phyloP scores from a whole-genome alignment of 2,329 filamentous ascomycete species.

The Fusarium denticulatum region DNA sequence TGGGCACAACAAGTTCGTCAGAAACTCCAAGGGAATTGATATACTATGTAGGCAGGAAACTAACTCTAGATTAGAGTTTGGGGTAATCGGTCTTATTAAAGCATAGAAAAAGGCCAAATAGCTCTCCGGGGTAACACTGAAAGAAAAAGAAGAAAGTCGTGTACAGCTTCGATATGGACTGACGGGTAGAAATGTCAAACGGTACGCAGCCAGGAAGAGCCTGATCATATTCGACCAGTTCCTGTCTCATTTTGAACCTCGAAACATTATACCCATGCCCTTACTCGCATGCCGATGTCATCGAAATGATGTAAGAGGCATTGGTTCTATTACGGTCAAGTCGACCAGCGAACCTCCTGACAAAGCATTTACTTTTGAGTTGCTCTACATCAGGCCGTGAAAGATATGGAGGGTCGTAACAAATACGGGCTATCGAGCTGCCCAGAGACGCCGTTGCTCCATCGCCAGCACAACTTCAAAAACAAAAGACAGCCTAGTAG shows the following conservation, averaged over 20 bases:
- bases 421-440: constrained; percentile 44
- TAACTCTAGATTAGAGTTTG: constrained; percentile 47
- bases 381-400: constrained; percentile 45
- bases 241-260: background rate
- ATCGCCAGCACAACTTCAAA: constrained; percentile 46
- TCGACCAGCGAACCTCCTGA: constrained; percentile 33
- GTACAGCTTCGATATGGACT: constrained; percentile 34
- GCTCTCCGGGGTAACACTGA: constrained; percentile 50
- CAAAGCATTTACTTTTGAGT: constrained; percentile 40
- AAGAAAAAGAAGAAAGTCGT: constrained; percentile 50
- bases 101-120: constrained; percentile 51
- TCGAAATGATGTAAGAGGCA: constrained; percentile 34
- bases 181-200: background rate
- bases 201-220: constrained; percentile 17
- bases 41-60: constrained; percentile 43
- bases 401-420: constrained; percentile 47
- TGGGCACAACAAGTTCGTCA: constrained; percentile 3
- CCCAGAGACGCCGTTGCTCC: constrained; percentile 50
- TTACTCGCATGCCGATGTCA: constrained; percentile 37
- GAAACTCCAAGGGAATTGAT: constrained; percentile 40
- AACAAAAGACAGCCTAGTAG: constrained; percentile 70
- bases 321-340: constrained; percentile 27
- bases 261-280: constrained; percentile 23
- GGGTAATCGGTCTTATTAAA: constrained; percentile 52
- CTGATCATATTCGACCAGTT: constrained; percentile 3